phyloP scores from a whole-genome alignment of 2,329 filamentous ascomycete genomes.

The Penicillium sp. region DNA sequence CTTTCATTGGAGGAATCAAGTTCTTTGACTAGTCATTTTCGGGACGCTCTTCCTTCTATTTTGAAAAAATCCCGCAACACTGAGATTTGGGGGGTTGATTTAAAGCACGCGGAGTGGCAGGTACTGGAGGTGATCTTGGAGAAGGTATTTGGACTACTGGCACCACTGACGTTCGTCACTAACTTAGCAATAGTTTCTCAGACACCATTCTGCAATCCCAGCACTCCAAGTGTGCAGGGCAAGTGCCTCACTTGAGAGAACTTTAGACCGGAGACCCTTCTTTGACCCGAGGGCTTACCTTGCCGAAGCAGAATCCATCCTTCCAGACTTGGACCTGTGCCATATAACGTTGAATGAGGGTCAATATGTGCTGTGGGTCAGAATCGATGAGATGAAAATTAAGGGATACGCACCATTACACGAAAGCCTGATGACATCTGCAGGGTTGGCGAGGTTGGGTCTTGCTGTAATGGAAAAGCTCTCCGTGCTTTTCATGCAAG shows the following conservation, averaged over 20 bases:
- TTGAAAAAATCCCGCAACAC: not conserved
- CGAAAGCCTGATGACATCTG: not conserved
- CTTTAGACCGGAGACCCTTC: not conserved
- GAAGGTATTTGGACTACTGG: not conserved
- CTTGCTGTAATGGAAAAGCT: not conserved
- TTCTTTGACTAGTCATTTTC: not conserved
- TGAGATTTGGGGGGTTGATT: not conserved
- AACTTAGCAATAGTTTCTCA: not conserved
- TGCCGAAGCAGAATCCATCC: not conserved
- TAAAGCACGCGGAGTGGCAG: not conserved
- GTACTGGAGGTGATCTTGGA: not conserved
- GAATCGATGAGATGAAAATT: not conserved
- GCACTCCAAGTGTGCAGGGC: not conserved
- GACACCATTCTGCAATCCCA: not conserved
- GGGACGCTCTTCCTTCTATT: not conserved
- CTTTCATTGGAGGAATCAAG: not conserved
- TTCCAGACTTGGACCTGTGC: not conserved
- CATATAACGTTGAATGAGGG: not conserved
- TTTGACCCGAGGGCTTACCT: not conserved
- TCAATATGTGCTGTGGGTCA: not conserved
- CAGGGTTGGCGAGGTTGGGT: not conserved
- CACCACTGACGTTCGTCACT: not conserved
- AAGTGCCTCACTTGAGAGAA: not conserved
- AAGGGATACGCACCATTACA: not conserved
- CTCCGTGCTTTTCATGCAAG: not conserved